These are phyloP conservation scores for Prosopis cineraria DNA, from an alignment of 306 rosid species.

Conservation along the genomic window DNA sequence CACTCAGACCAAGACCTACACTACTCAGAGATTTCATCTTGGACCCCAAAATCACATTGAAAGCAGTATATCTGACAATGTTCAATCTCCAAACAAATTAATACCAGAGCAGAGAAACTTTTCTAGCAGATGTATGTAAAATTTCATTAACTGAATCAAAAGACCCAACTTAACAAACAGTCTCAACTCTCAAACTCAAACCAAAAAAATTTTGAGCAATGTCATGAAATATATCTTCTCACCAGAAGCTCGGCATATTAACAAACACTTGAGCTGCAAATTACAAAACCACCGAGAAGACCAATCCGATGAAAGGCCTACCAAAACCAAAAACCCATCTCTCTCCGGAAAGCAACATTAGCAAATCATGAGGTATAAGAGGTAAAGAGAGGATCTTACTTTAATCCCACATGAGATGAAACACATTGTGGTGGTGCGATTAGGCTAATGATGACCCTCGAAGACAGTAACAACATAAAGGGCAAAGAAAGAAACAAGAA, in stretches of 20 bases:
- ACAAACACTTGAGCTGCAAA: slow-evolving; percentile 41
- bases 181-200: slow-evolving; percentile 25
- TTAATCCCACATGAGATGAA: slow-evolving; percentile 44
- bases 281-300: slow-evolving; percentile 37
- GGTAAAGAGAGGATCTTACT: slow-evolving; percentile 40
- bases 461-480: slow-evolving; percentile 23
- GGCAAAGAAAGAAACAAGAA: slow-evolving; percentile 16
- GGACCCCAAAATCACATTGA: slow-evolving; percentile 52
- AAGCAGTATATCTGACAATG: slow-evolving; percentile 29
- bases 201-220: slow-evolving; percentile 13
- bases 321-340: slow-evolving; percentile 10
- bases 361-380: slow-evolving; percentile 52
- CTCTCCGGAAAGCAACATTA: slow-evolving; percentile 39
- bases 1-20: slow-evolving; percentile 93
- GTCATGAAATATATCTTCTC: slow-evolving; percentile 6
- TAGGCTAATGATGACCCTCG: slow-evolving; percentile 35
- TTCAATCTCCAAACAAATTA: slow-evolving; percentile 12
- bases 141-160: slow-evolving; percentile 20
- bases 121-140: background rate
- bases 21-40: slow-evolving; percentile 91
- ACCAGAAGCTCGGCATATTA: slow-evolving; percentile 32
- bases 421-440: slow-evolving; percentile 29
- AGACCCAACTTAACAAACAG: slow-evolving; percentile 27
- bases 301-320: slow-evolving; percentile 40
- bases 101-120: slow-evolving; percentile 13